These are phyloP conservation scores for Quercus engelmannii DNA, from an alignment of 306 rosid species.

Conservation along the genomic window DNA sequence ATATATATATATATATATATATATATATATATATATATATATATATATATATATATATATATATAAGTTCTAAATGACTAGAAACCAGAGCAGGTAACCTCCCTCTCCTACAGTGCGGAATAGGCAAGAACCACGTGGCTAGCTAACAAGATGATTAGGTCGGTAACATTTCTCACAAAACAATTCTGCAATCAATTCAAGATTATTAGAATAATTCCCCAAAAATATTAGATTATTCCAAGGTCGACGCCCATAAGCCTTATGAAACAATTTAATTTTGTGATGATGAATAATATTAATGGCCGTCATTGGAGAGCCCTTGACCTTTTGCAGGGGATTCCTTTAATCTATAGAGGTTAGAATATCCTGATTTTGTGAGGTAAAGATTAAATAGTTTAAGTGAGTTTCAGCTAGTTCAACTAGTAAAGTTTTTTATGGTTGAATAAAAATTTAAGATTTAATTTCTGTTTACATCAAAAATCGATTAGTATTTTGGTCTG, in stretches of 20 bases:
- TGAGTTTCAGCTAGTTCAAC: accelerated
- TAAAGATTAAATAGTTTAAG: neutral
- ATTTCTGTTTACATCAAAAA: no score
- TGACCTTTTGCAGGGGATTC: no score
- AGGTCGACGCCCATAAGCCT: neutral
- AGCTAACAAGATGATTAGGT: neutral
- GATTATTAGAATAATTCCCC: constrained; percentile 2
- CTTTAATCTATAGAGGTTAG: neutral
- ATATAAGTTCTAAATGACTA: no score
- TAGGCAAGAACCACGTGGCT: neutral
- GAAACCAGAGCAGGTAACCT: neutral
- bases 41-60: no score
- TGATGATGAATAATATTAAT: neutral
- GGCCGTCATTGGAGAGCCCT: neutral
- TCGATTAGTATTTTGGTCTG: accelerated
- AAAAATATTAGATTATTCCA: neutral
- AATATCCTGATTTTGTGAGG: neutral
- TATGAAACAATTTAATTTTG: neutral
- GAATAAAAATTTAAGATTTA: no score
- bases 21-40: no score
- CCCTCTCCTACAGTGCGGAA: neutral
- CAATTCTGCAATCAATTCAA: neutral
- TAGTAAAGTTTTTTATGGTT: no score
- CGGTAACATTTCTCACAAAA: neutral
- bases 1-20: no score